Conservation (phyloP, 2,329 filamentous ascomycete genomes). For the Alternaria longipes region DNA sequence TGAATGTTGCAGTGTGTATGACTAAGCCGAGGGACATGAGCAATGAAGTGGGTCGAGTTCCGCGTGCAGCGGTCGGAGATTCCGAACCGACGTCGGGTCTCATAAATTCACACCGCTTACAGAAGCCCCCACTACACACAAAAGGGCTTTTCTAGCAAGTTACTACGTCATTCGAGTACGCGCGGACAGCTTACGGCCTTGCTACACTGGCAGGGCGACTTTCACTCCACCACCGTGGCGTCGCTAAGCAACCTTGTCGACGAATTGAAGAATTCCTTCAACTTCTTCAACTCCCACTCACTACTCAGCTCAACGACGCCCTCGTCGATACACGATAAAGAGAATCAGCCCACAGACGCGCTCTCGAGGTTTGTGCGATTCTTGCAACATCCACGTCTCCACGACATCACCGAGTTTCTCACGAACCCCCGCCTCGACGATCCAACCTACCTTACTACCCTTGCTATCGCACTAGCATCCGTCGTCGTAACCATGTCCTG, state of each 20-base stretch:
- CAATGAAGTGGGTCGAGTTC: conserved; percentile 12
- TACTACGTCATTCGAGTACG: conserved; percentile 29
- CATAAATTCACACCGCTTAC: conserved; percentile 23
- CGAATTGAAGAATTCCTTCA: conserved; percentile 50
- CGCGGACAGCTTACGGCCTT: conserved; percentile 24
- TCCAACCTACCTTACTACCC: conserved; percentile 43
- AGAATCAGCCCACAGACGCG: conserved; percentile 26
- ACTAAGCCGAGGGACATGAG: conserved; percentile 18
- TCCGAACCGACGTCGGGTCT: conserved; percentile 30
- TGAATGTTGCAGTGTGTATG: conserved; percentile 5
- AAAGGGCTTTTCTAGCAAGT: conserved; percentile 22
- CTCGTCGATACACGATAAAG: conserved; percentile 21
- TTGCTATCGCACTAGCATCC: conserved; percentile 50
- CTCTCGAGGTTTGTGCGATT: conserved; percentile 31
- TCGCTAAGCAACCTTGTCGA: conserved; percentile 43
- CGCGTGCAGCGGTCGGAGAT: conserved; percentile 19
- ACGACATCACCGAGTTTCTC: conserved; percentile 38
- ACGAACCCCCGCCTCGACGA: conserved; percentile 46
- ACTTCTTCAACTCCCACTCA: conserved; percentile 46
- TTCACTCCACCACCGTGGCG: conserved; percentile 46
- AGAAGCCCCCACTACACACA: conserved; percentile 30
- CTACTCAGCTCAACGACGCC: conserved; percentile 35
- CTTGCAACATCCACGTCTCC: conserved; percentile 29
- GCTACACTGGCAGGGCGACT: conserved; percentile 25
- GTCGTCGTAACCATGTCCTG: conserved; percentile 58